Base-by-base conservation (phyloP, 2,329 filamentous ascomycete genomes). In the Tothia fuscella region DNA sequence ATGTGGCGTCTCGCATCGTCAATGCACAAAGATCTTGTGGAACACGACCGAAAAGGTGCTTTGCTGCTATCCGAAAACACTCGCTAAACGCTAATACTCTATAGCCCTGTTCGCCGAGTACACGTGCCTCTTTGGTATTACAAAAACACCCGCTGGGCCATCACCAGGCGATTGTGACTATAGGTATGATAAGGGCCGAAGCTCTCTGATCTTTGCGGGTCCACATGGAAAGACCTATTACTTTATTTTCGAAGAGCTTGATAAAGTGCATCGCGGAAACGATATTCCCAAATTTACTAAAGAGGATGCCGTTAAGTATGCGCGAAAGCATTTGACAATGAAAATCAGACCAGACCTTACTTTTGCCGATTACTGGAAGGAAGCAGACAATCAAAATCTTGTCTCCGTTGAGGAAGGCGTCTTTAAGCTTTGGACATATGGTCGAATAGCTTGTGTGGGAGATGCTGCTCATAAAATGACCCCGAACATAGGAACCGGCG, bases 51-150 rank as follows among this genome's bases (percentile, higher is more conserved):
- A 29, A 29, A 29, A 9, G 26, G 26, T 29, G 26, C 9, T 9
- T 34, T 34, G 10, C 7, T 16, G 7, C 7, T 9, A 10, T 13
- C 7, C 10, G 10, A 34, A 12, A 9, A 9, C 7, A 16, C 31
- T 34, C 9, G 26, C 9, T 29, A 29, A n/a, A 29, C 9, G 9
- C n/a, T 29, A n/a, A 29, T n/a, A 29, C 9, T n/a, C n/a, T 29
- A 9, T 29, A 29, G 26, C n/a, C n/a, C 26, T 53, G 33, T 30
- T 41, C 25, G 49, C 49, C 7, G 45, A 47, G 24, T 64, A 61
- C 29, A 46, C 48, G 9, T 63, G 60, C 47, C 56, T 56, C n/a
- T 65, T 61, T 33, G 62, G 62, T 4, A 64, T 64, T 12, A 55
- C 60, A 3, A 47, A 57, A 13, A 22, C 55, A 52, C 57, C 2